Base-by-base conservation (phyloP, 2,329 filamentous ascomycete genomes). In the Setomelanomma holmii region DNA sequence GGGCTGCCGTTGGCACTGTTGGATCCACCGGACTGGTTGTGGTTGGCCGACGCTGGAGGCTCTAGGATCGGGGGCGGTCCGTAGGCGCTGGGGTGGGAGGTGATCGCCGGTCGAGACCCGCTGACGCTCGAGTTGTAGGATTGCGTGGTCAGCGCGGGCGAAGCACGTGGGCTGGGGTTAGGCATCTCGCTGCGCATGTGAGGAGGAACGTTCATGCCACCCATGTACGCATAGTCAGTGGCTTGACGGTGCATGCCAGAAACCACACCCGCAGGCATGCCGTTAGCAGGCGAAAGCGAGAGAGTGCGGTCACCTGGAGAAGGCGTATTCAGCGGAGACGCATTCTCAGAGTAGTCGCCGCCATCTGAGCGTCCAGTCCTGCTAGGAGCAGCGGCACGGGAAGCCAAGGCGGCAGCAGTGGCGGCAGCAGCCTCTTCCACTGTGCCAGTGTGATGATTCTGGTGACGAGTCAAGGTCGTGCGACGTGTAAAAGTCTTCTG, bases 401-500 rank as follows among this genome's bases (percentile, higher is more conserved):
- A 79, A 10, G 92, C 90, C 61, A 97, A 81, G 45, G 90, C 93
- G 36, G 92, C 92, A 27, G 91, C 92, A 0, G 92, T 96, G 4
- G 92, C 91, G 3, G 87, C 90, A 2, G 92, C 92, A 7, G 93
- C 91, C 75, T 98, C 93, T 74, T 97, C 93, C 14, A 97, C 90
- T 0, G 93, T 97, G 36, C 93, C 95, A 17, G 90, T 96, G 75
- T 98, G 95, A 67, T 96, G 91, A 65, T 96, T 96, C 77, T 97
- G 92, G 73, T 99, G 95, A 44, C 95, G 87, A 2, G 93, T 99
- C 56, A 99, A 81, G 2, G 95, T 98, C 1, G 95, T 98, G 60
- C 93, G 89, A 51, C 95, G 88, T 8, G 95, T 99, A 70, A 99
- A 99, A 0, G 93, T 98, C 83, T 98, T 98, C 72, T 98, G 93